These are phyloP conservation scores for Castanea mollissima DNA, from an alignment of 306 rosid species.

Conservation along the genomic window DNA sequence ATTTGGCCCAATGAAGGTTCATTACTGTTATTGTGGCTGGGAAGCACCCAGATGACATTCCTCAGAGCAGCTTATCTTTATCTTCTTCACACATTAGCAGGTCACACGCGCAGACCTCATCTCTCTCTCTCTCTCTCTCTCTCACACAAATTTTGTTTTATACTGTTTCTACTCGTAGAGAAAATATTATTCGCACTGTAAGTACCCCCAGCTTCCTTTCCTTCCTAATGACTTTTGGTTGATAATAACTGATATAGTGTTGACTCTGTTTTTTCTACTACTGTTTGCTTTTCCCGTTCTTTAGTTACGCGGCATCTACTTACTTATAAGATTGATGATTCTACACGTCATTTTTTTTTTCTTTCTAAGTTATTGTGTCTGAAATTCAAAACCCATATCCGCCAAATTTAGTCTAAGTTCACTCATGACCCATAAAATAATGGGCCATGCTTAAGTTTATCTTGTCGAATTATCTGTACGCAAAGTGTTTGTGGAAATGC, in stretches of 20 bases:
- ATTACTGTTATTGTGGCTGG: no score
- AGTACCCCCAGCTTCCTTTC: not conserved
- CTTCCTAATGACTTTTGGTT: not conserved
- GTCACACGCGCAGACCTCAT: not conserved
- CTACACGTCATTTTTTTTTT: not conserved
- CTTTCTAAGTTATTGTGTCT: not conserved
- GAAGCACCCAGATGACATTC: no score
- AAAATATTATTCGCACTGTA: not conserved
- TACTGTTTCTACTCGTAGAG: not conserved
- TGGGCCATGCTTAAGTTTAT: not conserved
- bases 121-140: not conserved
- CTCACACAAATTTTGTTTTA: not conserved
- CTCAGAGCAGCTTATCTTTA: not conserved
- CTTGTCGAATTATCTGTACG: not conserved
- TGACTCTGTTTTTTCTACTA: not conserved
- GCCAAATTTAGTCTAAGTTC: not conserved
- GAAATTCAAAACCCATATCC: not conserved
- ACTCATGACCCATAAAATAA: not conserved
- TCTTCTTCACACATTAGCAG: no score
- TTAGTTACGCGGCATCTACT: not conserved
- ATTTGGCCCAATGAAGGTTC: no score
- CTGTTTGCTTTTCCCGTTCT: not conserved
- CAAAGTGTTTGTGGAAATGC: conserved; percentile 14
- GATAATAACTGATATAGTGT: not conserved
- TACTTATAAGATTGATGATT: not conserved